Evolutionary conservation across 768 basidiomycete species (phyloP).

Genomic region (Rhizopogon sp.): DNA sequence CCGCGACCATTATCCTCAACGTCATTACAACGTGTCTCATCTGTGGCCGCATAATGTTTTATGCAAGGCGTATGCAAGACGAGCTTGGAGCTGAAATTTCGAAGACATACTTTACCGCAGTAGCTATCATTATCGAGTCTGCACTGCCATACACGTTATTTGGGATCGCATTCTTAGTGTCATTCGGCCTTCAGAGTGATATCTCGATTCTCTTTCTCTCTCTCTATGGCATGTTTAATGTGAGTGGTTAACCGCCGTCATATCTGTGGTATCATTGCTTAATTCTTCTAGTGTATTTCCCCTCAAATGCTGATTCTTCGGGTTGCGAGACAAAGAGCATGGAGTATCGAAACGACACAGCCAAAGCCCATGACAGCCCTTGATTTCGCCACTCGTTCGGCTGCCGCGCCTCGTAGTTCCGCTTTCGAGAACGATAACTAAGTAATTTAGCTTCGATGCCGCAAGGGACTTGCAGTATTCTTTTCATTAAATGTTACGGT

Average conservation of each 20-base stretch:
- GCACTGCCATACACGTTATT: conserved; percentile 12
- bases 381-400: not conserved
- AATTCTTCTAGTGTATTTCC: conserved; percentile 7
- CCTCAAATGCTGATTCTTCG: conserved; percentile 15
- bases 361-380: not conserved
- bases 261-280: not conserved
- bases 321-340: conserved; percentile 7
- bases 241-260: not conserved
- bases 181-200: conserved; percentile 5
- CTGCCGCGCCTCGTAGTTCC: not conserved
- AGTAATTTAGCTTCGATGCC: not conserved
- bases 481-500: too few relatives aligned
- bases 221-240: conserved; percentile 11
- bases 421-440: not conserved
- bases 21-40: conserved; percentile 7
- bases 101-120: conserved; percentile 4
- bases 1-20: conserved; percentile 9
- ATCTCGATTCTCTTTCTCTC: conserved; percentile 10
- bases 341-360: not conserved
- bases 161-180: conserved; percentile 9
- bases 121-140: conserved; percentile 5
- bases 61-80: conserved; percentile 1
- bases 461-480: too few relatives aligned
- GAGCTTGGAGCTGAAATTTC: not conserved
- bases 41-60: conserved; percentile 10